Conservation (phyloP, 2,329 filamentous ascomycete species). For the Diplocarpon rosae region DNA sequence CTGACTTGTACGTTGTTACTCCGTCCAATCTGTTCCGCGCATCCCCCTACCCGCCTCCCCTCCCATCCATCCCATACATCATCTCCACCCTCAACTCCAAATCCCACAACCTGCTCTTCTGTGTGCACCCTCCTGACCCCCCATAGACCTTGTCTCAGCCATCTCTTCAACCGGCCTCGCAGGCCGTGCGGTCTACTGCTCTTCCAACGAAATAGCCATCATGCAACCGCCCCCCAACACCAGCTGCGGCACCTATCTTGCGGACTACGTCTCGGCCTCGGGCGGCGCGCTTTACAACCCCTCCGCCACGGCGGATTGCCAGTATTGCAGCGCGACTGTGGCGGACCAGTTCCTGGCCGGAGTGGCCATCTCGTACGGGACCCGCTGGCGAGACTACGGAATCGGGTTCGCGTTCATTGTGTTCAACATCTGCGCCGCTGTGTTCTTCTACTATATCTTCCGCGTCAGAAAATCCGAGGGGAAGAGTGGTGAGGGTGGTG, state of each 20-base stretch:
- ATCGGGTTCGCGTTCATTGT: conserved; percentile 46
- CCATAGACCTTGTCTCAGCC: conserved; percentile 60
- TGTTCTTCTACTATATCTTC: conserved; percentile 41
- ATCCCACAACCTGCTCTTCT: background rate
- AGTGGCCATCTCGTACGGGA: conserved; percentile 40
- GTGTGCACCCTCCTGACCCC: conserved; percentile 22
- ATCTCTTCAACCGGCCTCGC: conserved; percentile 62
- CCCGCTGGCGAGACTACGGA: conserved; percentile 59
- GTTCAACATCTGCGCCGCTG: conserved; percentile 42
- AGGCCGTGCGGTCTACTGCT: conserved; percentile 54
- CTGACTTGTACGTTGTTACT: conserved; percentile 24
- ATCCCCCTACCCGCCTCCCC: too few relatives aligned
- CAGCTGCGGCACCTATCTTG: conserved; percentile 51
- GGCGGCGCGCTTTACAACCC: conserved; percentile 33
- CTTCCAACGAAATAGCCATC: conserved; percentile 53
- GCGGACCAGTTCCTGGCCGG: conserved; percentile 40
- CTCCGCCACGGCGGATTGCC: conserved; percentile 31
- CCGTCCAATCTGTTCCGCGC: background rate
- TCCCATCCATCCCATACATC: too few relatives aligned
- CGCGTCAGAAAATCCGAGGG: conserved; percentile 24
- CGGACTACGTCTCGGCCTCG: conserved; percentile 34
- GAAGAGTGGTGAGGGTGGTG: conserved; percentile 5
- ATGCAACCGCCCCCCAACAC: conserved; percentile 48
- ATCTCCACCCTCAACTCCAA: background rate
- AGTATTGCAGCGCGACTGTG: conserved; percentile 40